Evolutionary conservation across 2,329 filamentous ascomycete genomes (phyloP).

Genomic region (Penicillium fuscoglaucum): DNA sequence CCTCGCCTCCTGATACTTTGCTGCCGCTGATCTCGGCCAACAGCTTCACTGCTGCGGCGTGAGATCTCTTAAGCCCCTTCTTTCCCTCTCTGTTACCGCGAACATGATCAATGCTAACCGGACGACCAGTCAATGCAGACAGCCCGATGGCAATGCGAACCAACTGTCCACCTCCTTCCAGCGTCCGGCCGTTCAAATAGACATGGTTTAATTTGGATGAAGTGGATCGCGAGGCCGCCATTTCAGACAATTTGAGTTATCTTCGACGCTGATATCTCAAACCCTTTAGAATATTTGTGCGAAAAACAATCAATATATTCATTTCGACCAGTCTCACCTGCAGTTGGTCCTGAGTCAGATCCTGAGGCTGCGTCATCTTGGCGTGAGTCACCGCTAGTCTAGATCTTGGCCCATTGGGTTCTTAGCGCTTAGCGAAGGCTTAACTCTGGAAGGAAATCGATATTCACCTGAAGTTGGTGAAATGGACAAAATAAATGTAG

Average conservation of each 20-base stretch:
- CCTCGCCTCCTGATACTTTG: conserved; percentile 33
- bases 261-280: not conserved
- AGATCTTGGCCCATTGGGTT: not conserved
- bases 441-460: not conserved
- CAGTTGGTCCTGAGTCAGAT: conserved; percentile 1
- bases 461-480: not conserved
- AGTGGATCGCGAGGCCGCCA: not conserved
- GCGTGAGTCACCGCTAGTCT: conserved; percentile 3
- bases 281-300: not conserved
- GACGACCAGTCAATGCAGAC: conserved; percentile 53
- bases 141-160: conserved; percentile 58
- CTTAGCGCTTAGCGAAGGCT: not conserved
- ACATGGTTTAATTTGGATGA: conserved; percentile 21
- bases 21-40: conserved; percentile 54
- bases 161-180: conserved; percentile 64
- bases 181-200: conserved; percentile 55
- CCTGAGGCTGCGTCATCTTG: not conserved
- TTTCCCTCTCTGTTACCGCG: conserved; percentile 53
- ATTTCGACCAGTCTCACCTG: not conserved
- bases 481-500: not conserved
- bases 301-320: not conserved
- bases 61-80: conserved; percentile 59
- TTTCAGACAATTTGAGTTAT: not conserved
- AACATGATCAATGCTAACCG: conserved; percentile 55
- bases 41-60: conserved; percentile 57